These are phyloP conservation scores for Biscutella laevigata DNA, from an alignment of 441 rosid species.

Conservation along the genomic window DNA sequence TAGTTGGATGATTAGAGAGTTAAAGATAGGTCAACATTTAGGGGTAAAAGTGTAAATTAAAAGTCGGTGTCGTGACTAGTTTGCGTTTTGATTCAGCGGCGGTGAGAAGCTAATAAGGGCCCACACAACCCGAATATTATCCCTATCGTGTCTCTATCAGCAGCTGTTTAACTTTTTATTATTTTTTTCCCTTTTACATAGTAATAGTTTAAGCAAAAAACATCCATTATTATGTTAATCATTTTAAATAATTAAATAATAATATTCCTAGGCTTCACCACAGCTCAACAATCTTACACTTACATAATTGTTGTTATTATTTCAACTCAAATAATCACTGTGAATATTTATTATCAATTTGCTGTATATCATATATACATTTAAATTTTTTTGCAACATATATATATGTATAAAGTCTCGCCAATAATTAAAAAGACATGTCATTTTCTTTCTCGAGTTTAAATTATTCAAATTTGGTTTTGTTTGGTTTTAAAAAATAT, in stretches of 20 bases:
- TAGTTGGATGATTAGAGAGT: conserved; percentile 23
- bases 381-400: no score
- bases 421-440: conserved; percentile 1
- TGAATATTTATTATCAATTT: not conserved
- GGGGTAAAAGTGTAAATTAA: conserved; percentile 14
- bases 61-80: conserved; percentile 8
- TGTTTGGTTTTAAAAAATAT: no score
- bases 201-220: conserved; percentile 10
- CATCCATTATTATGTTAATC: conserved; percentile 30
- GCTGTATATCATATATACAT: no score
- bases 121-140: conserved; percentile 19
- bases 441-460: no score
- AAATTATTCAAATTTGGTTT: no score
- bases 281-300: conserved; percentile 21
- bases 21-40: conserved; percentile 19
- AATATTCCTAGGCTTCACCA: conserved; percentile 22
- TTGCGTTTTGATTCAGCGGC: conserved; percentile 21
- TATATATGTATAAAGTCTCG: no score
- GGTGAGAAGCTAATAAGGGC: conserved; percentile 23
- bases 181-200: conserved; percentile 2
- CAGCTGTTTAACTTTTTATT: conserved; percentile 27
- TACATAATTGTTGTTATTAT: not conserved
- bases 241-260: conserved; percentile 23
- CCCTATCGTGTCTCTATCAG: conserved; percentile 29
- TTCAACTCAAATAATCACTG: not conserved